Conservation (phyloP, 2,329 filamentous ascomycete genomes). For the Colletotrichum sp. region DNA sequence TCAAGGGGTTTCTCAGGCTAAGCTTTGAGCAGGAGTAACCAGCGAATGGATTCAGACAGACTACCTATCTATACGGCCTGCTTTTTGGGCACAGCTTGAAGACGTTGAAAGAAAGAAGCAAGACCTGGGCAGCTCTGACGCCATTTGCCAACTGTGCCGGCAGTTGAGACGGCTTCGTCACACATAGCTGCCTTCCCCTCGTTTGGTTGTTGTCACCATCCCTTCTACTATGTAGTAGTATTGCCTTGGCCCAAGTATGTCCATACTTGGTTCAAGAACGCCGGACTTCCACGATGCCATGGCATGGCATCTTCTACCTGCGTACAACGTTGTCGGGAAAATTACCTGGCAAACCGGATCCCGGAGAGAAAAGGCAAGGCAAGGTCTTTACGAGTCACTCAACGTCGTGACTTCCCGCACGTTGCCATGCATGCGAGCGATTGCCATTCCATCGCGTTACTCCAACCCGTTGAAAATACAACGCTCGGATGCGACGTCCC, state of each 20-base stretch:
- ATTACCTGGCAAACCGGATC: background rate
- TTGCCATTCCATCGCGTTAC: background rate
- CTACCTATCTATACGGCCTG: background rate
- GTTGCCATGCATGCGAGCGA: background rate
- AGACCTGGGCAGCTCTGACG: background rate
- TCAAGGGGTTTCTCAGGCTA: background rate
- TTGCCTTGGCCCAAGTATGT: background rate
- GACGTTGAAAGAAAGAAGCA: background rate
- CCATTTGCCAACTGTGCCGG: background rate
- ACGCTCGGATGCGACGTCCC: slow-evolving; percentile 7
- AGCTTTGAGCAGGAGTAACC: background rate
- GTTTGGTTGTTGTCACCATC: background rate
- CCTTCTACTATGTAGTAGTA: background rate
- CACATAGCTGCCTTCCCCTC: background rate
- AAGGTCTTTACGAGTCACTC: background rate
- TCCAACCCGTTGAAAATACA: background rate
- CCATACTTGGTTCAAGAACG: background rate
- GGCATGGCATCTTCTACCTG: background rate
- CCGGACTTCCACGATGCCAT: background rate
- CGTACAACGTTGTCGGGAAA: background rate
- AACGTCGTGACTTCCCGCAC: background rate
- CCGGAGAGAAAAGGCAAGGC: background rate
- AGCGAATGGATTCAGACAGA: background rate
- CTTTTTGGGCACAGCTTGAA: background rate
- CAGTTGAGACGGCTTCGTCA: background rate